phyloP scores from a whole-genome alignment of 257 asterid genomes.

The Solanum dulcamara region DNA sequence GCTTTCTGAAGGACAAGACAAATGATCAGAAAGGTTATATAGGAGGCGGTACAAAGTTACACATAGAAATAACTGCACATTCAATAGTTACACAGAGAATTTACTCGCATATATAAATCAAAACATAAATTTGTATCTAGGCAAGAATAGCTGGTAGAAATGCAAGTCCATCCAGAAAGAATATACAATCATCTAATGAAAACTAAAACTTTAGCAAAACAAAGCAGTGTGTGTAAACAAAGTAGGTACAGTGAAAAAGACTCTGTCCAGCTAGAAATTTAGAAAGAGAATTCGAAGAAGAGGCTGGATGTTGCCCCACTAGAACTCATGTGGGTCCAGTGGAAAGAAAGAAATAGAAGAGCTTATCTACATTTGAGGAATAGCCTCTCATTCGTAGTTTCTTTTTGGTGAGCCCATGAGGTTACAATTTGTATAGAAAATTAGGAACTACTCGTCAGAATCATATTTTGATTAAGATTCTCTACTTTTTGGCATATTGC shows the following conservation, averaged over 20 bases:
- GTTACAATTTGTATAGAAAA: not conserved
- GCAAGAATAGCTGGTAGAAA: not conserved
- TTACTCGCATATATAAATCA: not conserved
- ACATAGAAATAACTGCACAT: not conserved
- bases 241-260: not conserved
- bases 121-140: not conserved
- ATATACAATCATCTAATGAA: not conserved
- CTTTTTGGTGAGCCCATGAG: not conserved
- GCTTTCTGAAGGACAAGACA: slow-evolving; percentile 51
- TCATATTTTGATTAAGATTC: not conserved
- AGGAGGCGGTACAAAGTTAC: not conserved
- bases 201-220: not conserved
- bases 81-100: not conserved
- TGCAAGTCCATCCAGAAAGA: not conserved
- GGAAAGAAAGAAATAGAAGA: not conserved
- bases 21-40: not conserved
- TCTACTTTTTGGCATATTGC: not conserved
- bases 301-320: not conserved
- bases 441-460: not conserved
- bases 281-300: not conserved
- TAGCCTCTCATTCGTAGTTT: not conserved
- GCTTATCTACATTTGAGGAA: not conserved
- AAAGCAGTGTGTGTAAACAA: not conserved
- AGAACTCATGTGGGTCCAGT: not conserved
- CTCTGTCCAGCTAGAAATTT: not conserved